Conservation (phyloP, 345 rosid genomes). For the Salix arbutifolia region DNA sequence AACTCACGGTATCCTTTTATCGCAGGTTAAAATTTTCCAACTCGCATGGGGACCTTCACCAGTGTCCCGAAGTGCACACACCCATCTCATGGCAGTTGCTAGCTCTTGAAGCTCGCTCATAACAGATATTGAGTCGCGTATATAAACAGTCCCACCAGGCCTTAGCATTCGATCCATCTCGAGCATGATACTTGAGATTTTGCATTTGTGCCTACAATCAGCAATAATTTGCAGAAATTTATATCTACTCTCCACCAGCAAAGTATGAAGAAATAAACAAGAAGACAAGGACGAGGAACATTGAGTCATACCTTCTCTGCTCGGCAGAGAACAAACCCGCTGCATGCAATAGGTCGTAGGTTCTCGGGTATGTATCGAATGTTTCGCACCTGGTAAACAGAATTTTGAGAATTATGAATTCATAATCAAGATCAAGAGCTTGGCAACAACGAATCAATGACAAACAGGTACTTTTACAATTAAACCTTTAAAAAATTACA, state of each 20-base stretch:
- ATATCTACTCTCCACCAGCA: not conserved
- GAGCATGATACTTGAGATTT: constrained; percentile 48
- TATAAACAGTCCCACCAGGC: constrained; percentile 51
- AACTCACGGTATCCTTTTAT: constrained; percentile 37
- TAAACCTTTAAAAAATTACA: not conserved
- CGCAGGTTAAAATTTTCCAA: constrained; percentile 53
- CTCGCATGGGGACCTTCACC: constrained; percentile 64
- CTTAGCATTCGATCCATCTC: constrained; percentile 66
- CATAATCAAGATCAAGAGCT: not conserved
- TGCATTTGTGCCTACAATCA: constrained; percentile 36
- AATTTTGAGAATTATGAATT: not conserved
- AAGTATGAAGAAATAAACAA: not conserved
- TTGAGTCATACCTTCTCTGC: constrained; percentile 41
- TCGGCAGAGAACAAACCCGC: constrained; percentile 55
- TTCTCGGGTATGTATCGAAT: constrained; percentile 63
- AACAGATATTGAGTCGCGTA: constrained; percentile 45
- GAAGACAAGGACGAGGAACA: not conserved
- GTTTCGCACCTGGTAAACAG: constrained; percentile 51
- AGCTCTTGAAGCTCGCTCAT: constrained; percentile 44
- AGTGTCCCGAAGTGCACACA: constrained; percentile 37
- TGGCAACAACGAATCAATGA: not conserved
- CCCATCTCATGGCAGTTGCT: constrained; percentile 55
- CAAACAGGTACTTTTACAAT: not conserved
- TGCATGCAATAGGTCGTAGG: constrained; percentile 62
- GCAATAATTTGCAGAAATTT: not conserved